Evolutionary conservation across 106 monocot genomes (phyloP), one percentile per base, ranked within the genome.

Genomic region (Platanthera guangdongensis): DNA sequence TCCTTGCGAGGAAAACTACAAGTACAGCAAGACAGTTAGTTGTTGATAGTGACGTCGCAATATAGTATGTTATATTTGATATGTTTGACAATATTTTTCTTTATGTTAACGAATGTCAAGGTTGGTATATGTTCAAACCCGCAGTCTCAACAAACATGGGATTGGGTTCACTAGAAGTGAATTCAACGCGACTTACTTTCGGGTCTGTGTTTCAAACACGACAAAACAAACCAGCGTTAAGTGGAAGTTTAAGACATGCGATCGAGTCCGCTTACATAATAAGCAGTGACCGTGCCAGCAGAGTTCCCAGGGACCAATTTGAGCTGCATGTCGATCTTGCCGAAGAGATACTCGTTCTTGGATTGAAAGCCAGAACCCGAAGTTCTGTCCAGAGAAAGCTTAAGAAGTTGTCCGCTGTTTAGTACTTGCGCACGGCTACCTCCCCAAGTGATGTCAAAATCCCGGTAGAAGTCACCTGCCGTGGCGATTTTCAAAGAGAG

Each of bases 321-420:
- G 50, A 80, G 46, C 51, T 80, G 80, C 80, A 80, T 74, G 47
- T 80, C 80, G n/a, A 80, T 74, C 64, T 64, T 80, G 28, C 80
- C 80, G 65, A 74, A 80, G 4, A 80, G 80, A 51, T 74, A 80
- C 52, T 80, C 74, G 32, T 74, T 28, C 74, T 80, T 80, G 67
- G 80, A 74, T 25, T 80, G 80, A 50, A 80, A 80, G 0, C 80
- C 80, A 45, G 80, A 80, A 73, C 80, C 80, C 7, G 80, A 80
- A 25, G 6, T 15, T 32, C 52, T 80, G 52, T 80, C 80, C 4
- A 80, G 64, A 9, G 80, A 80, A n/a, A 80, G 57, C 30, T 49
- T 80, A 10, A 80, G 80, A 25, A 74, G 74, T 49, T 80, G 9
- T 0, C 80, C 80, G 13, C 46, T 74, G 45, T 80, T 71, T 28